A percentile compares a stretch with the other conserved stretches of the same genome.
phyloP scores from a whole-genome alignment of 768 basidiomycete genomes.

The Fistulinella prunicolor region DNA sequence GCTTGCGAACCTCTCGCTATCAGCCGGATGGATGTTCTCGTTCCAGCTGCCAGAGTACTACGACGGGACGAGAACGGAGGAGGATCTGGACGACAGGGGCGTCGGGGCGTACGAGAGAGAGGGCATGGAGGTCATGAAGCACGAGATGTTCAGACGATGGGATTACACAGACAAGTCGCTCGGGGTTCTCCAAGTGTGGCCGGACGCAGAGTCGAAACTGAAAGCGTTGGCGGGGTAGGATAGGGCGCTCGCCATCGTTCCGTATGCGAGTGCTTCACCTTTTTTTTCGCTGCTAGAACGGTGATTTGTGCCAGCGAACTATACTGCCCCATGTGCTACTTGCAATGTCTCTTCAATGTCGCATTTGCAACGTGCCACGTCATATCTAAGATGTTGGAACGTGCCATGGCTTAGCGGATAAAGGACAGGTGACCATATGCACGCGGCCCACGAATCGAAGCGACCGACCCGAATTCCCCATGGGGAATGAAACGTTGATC shows the following conservation, averaged over 20 bases:
- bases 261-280: too few relatives aligned
- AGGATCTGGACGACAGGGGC: constrained; percentile 6
- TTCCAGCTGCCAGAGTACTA: constrained; percentile 21
- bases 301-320: too few relatives aligned
- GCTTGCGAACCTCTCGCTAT: constrained; percentile 16
- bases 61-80: constrained; percentile 16
- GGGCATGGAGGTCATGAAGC: constrained; percentile 14
- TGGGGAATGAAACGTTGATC: too few relatives aligned
- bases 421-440: too few relatives aligned
- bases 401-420: too few relatives aligned
- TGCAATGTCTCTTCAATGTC: too few relatives aligned
- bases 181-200: constrained; percentile 14
- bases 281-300: too few relatives aligned
- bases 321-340: too few relatives aligned
- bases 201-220: constrained; percentile 14
- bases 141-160: constrained; percentile 16
- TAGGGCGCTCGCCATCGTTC: too few relatives aligned
- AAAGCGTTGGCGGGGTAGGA: background rate
- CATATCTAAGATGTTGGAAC: too few relatives aligned
- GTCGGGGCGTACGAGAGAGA: constrained; percentile 13
- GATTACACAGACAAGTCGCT: constrained; percentile 9
- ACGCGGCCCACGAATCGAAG: too few relatives aligned
- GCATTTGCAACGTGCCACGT: too few relatives aligned
- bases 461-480: background rate
- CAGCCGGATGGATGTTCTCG: constrained; percentile 15